Percentiles rank a stretch among this genome's conserved stretches.
Evolutionary conservation across 176 grass and related monocot genomes (phyloP).

Genomic region (Coix lacrymajobi): DNA sequence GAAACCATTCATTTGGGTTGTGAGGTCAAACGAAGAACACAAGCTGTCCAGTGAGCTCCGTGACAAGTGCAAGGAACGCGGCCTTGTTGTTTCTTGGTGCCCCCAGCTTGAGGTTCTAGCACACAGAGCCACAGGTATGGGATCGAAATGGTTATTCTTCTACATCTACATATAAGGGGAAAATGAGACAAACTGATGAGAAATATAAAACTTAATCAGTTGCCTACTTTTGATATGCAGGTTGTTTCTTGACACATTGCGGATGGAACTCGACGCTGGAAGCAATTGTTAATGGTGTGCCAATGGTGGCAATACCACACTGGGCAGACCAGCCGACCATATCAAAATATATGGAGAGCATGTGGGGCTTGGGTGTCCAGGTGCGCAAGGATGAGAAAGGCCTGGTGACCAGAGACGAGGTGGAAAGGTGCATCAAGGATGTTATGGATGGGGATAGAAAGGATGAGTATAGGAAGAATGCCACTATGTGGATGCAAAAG

Average conservation of each 20-base stretch:
- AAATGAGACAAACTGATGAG: not conserved
- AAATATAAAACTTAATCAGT: not conserved
- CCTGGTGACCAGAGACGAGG: not conserved
- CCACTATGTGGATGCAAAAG: not conserved
- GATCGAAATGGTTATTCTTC: not conserved
- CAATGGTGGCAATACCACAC: constrained; percentile 27
- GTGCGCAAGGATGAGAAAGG: not conserved
- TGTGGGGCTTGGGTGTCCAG: constrained; percentile 26
- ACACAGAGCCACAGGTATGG: constrained; percentile 26
- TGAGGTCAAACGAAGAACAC: not conserved
- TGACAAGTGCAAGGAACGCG: not conserved
- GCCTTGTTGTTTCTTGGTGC: constrained; percentile 23
- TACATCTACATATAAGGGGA: not conserved
- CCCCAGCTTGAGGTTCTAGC: constrained; percentile 37
- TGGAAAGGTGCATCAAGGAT: constrained; percentile 16
- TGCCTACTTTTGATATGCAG: not conserved
- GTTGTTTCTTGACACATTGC: constrained; percentile 51
- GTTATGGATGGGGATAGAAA: constrained; percentile 23
- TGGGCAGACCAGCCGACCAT: constrained; percentile 43
- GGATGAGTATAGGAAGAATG: not conserved
- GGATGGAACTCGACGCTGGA: constrained; percentile 51
- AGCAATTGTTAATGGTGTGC: constrained; percentile 13
- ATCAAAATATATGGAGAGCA: constrained; percentile 38
- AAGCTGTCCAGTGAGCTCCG: not conserved
- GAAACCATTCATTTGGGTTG: constrained; percentile 24